Conservation (phyloP, 306 rosid genomes). For the Vicia villosa region DNA sequence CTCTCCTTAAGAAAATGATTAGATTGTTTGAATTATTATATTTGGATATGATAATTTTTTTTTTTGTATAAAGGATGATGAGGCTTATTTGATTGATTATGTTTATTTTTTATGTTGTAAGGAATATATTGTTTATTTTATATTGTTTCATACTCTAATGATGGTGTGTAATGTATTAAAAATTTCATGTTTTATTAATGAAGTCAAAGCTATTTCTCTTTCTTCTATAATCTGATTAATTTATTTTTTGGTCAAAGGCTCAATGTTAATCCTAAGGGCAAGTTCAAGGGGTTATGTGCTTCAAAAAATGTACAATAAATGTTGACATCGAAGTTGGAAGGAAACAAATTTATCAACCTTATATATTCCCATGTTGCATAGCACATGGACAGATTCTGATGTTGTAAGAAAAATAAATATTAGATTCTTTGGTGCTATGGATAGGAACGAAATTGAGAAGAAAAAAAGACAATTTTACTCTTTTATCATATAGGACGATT, state of each 20-base stretch:
- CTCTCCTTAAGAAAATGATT: constrained; percentile 48
- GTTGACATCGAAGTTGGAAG: constrained; percentile 33
- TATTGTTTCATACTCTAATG: constrained; percentile 36
- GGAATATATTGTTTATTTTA: constrained; percentile 36
- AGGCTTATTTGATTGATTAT: constrained; percentile 49
- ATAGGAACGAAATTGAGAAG: constrained; percentile 32
- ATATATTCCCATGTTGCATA: constrained; percentile 50
- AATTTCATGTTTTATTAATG: constrained; percentile 24
- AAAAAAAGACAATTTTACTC: constrained; percentile 3
- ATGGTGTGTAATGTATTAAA: constrained; percentile 23
- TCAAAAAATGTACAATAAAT: constrained; percentile 43
- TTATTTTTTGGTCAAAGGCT: constrained; percentile 34
- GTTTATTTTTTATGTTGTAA: constrained; percentile 34
- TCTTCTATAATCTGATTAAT: constrained; percentile 1
- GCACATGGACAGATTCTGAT: constrained; percentile 63
- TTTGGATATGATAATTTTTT: constrained; percentile 28
- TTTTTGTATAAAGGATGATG: constrained; percentile 63
- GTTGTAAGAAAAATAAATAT: constrained; percentile 18
- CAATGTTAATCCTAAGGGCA: constrained; percentile 24
- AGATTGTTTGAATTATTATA: constrained; percentile 26
- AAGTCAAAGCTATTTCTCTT: constrained; percentile 37
- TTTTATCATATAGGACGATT: not conserved
- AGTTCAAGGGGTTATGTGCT: constrained; percentile 44
- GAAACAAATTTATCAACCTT: constrained; percentile 10
- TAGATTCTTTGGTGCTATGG: constrained; percentile 51